Evolutionary conservation across 768 basidiomycete genomes (phyloP), one percentile per base, ranked within the genome.

Genomic region (Auriscalpium microsporum): DNA sequence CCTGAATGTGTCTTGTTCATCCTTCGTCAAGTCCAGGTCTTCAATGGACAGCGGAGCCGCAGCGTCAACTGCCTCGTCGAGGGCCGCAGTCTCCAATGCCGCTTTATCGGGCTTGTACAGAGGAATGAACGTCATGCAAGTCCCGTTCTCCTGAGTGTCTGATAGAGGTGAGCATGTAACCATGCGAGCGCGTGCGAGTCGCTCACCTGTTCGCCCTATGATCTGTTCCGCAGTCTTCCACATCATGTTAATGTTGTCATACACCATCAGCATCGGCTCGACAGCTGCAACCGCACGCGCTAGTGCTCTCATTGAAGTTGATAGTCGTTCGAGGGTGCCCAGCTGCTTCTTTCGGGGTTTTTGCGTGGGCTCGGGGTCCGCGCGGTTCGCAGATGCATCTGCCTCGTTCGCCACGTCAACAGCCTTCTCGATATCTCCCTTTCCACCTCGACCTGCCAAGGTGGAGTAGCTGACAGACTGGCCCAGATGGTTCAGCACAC

Each of bases 241-340:
- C 2, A 65, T 45, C 49, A 71, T 57, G 49, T 75, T 75, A 19
- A 74, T 70, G 48, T 75, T 75, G 57, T 75, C 72, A 53, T 74
- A 74, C 10, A 68, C 62, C 19, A 45, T 40, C 0, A 37, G 56
- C 50, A 56, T 65, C 0, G 64, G 50, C 1, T 62, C 60, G 0
- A 57, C 61, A 13, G 62, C 40, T 0, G 69, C 71, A 36, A 71
- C 33, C 8, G n/a, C 10, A 1, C 62, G 60, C 4, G 66, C 57
- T 21, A 37, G 36, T 5, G 35, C 19, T 0, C 64, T 52, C 52
- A 63, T 65, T 0, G 69, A 63, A 0, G 57, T 46, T 5, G 68
- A 71, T 11, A 64, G 44, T 7, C 53, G 59, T 7, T 48, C 17
- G 1, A 64, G 55, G 3, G 60, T 19, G 10, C 63, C 62, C 23